These are phyloP conservation scores for Cryptococcus jaspeensis DNA, from an alignment of 1,284 basidiomycete genomes.

Conservation along the genomic window DNA sequence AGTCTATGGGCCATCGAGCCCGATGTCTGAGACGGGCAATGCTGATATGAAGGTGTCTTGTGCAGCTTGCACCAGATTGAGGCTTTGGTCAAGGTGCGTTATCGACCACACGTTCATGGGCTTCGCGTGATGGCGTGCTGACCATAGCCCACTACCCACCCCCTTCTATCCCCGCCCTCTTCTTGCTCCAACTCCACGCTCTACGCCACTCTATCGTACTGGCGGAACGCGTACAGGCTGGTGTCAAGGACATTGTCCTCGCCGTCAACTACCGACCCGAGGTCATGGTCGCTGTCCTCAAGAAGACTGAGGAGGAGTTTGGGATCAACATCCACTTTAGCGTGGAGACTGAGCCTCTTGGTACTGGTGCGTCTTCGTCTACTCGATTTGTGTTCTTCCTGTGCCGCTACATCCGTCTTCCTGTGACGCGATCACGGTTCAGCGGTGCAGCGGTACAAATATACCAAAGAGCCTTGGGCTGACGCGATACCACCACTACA, in stretches of 20 bases:
- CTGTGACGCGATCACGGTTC: background rate
- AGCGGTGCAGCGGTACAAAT: background rate
- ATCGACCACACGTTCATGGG: background rate
- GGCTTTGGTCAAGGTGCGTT: conserved; percentile 55
- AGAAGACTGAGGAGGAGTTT: conserved; percentile 57
- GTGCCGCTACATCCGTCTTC: background rate
- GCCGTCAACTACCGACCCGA: conserved; percentile 58
- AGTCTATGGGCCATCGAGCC: background rate
- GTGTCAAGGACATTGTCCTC: conserved; percentile 58
- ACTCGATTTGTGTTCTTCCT: background rate
- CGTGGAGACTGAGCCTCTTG: conserved; percentile 58
- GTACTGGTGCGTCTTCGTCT: conserved; percentile 50
- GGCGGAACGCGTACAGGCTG: conserved; percentile 44
- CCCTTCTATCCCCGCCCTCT: background rate
- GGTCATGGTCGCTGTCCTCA: conserved; percentile 57
- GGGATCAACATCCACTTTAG: conserved; percentile 58
- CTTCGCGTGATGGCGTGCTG: background rate
- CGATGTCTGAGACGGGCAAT: background rate
- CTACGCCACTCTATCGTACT: background rate
- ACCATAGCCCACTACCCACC: background rate
- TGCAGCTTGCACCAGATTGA: conserved; percentile 57
- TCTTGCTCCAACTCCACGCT: background rate
- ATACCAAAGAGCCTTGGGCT: background rate
- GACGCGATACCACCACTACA: conserved; percentile 17
- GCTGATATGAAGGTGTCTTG: background rate